Percentiles rank a stretch among this genome's conserved stretches.
phyloP scores from a whole-genome alignment of 768 basidiomycete genomes.

The Kockovaella imperatae region DNA sequence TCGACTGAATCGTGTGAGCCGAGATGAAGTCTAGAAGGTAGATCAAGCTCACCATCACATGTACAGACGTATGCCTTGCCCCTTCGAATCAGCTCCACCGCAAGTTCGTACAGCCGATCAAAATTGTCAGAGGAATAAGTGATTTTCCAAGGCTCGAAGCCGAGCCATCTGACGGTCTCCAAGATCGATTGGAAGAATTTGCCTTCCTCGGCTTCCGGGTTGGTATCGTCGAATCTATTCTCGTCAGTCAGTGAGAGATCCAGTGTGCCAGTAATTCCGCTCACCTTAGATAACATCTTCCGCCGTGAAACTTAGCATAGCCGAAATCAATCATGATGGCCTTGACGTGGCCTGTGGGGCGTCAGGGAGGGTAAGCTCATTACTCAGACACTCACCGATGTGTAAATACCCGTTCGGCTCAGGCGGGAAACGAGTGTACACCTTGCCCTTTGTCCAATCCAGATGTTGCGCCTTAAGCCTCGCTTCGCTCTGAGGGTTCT shows the following conservation, averaged over 20 bases:
- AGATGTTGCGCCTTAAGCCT: constrained; percentile 75
- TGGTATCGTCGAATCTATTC: constrained; percentile 80
- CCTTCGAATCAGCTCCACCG: constrained; percentile 75
- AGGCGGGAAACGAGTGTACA: constrained; percentile 94
- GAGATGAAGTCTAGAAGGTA: background rate
- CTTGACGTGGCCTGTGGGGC: constrained; percentile 85
- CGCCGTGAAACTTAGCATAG: constrained; percentile 90
- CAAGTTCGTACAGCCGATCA: constrained; percentile 72
- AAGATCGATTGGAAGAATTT: constrained; percentile 93
- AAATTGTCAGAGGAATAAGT: constrained; percentile 99
- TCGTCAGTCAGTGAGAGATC: too few species aligned
- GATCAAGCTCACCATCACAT: constrained; percentile 68
- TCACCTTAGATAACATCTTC: constrained; percentile 75
- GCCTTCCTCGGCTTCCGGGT: constrained; percentile 95
- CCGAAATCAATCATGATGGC: constrained; percentile 98
- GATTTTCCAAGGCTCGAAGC: constrained; percentile 97
- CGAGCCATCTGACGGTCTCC: constrained; percentile 91
- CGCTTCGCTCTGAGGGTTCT: constrained; percentile 75
- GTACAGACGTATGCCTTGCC: constrained; percentile 94
- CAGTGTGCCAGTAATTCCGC: constrained; percentile 1
- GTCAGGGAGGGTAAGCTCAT: background rate
- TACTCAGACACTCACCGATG: constrained; percentile 34
- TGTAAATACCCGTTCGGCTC: constrained; percentile 95
- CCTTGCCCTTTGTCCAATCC: constrained; percentile 66
- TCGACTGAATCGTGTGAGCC: constrained; percentile 46